Evolutionary conservation across 225 moss, liverwort and hornwort genomes (phyloP).

Genomic region (Physcomitrellopsis africana): DNA sequence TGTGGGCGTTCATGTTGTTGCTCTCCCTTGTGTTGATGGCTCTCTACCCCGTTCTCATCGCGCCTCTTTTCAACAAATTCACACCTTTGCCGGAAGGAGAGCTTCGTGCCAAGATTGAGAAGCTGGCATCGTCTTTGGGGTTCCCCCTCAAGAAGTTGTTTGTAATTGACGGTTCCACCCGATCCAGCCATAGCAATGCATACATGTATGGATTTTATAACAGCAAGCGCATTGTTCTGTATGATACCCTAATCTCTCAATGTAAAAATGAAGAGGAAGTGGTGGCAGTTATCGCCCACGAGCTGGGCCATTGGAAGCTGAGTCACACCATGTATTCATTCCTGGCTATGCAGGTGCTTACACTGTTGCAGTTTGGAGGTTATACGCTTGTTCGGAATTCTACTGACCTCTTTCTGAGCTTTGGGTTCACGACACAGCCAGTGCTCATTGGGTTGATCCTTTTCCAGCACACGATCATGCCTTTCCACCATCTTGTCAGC

Average conservation of each 20-base stretch:
- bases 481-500: slow-evolving; percentile 88
- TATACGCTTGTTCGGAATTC: slow-evolving; percentile 83
- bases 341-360: slow-evolving; percentile 95
- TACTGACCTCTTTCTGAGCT: slow-evolving; percentile 63
- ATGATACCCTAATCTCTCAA: slow-evolving; percentile 95
- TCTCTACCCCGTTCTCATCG: slow-evolving; percentile 87
- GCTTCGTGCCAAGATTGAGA: slow-evolving; percentile 83
- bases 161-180: slow-evolving; percentile 92
- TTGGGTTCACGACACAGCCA: slow-evolving; percentile 68
- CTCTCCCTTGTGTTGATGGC: slow-evolving; percentile 92
- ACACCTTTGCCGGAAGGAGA: slow-evolving; percentile 79
- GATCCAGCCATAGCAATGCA: slow-evolving; percentile 96
- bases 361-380: slow-evolving; percentile 94
- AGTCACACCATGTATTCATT: slow-evolving; percentile 99
- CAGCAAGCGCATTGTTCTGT: slow-evolving; percentile 97
- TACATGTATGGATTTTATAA: slow-evolving; percentile 99
- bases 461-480: slow-evolving; percentile 78
- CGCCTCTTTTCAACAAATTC: slow-evolving; percentile 96
- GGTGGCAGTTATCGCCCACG: slow-evolving; percentile 96
- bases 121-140: slow-evolving; percentile 78
- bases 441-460: slow-evolving; percentile 70
- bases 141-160: slow-evolving; percentile 96
- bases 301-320: slow-evolving; percentile 98
- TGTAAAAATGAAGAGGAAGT: slow-evolving; percentile 96
- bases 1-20: slow-evolving; percentile 96